Percentiles rank a stretch among this genome's conserved stretches.
phyloP scores from a whole-genome alignment of 768 basidiomycete genomes.

The Psilocybe tampanensis region DNA sequence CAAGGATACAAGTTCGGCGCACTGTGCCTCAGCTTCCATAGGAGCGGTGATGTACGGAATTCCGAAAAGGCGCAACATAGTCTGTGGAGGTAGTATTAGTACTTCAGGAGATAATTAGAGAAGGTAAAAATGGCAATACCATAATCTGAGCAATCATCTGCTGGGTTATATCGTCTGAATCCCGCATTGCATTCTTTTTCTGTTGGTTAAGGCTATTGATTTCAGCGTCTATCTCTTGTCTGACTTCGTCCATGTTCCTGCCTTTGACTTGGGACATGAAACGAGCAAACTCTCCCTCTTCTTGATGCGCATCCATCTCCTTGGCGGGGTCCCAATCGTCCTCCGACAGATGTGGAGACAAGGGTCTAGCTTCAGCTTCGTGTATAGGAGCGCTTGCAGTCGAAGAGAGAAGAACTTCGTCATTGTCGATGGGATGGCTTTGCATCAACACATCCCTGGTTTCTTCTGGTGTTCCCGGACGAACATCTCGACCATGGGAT shows the following conservation, averaged over 20 bases:
- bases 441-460: no score
- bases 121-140: conserved; percentile 35
- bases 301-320: conserved; percentile 78
- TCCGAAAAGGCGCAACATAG: conserved; percentile 90
- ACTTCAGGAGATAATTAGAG: conserved; percentile 1
- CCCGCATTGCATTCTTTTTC: conserved; percentile 86
- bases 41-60: conserved; percentile 99
- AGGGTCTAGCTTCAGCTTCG: conserved; percentile 14
- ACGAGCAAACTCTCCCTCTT: conserved; percentile 89
- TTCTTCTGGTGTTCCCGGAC: no score
- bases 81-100: conserved; percentile 41
- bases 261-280: conserved; percentile 93
- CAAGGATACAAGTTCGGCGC: conserved; percentile 85
- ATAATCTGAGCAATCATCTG: conserved; percentile 91
- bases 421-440: background rate
- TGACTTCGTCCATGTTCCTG: conserved; percentile 76
- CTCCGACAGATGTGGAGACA: conserved; percentile 23
- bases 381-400: conserved; percentile 30
- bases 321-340: conserved; percentile 79
- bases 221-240: conserved; percentile 91
- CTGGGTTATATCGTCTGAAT: conserved; percentile 93
- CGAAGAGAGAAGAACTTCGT: conserved; percentile 19
- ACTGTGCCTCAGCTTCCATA: conserved; percentile 99
- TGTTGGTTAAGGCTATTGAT: conserved; percentile 81
- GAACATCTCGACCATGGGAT: no score